These are phyloP conservation scores for Verticillium dahliae DNA, from an alignment of 2,329 filamentous ascomycete genomes.

Conservation along the genomic window DNA sequence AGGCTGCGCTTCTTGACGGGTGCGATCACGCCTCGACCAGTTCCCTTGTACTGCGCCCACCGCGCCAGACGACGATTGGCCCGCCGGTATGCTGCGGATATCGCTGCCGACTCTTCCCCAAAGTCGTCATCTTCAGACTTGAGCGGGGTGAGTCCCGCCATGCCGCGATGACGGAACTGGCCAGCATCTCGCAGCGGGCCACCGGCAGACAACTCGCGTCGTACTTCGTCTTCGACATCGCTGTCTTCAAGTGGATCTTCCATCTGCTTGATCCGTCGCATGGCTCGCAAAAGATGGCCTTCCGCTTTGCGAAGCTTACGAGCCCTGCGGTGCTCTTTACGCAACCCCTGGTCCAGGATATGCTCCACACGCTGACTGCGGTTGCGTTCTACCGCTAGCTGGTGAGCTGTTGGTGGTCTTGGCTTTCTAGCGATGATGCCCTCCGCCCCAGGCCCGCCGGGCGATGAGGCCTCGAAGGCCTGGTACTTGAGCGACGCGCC, in stretches of 20 bases:
- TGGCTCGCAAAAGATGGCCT: conserved; percentile 60
- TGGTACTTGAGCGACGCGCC: conserved; percentile 51
- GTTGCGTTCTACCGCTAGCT: conserved; percentile 74
- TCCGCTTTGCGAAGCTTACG: conserved; percentile 57
- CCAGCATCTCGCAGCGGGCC: conserved; percentile 20
- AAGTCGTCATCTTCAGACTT: conserved; percentile 62
- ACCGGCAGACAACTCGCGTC: conserved; percentile 21
- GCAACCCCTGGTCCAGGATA: conserved; percentile 69
- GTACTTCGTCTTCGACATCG: conserved; percentile 46
- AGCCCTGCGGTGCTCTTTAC: conserved; percentile 57
- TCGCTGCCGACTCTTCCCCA: conserved; percentile 65
- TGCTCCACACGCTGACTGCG: conserved; percentile 75
- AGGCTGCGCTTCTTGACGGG: conserved; percentile 33
- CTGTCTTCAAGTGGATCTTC: conserved; percentile 54
- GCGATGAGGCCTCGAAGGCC: conserved; percentile 48
- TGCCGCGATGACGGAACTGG: conserved; percentile 48
- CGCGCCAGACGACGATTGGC: conserved; percentile 59
- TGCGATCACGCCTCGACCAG: conserved; percentile 38
- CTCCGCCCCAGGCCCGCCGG: conserved; percentile 37
- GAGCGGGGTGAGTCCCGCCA: conserved; percentile 59
- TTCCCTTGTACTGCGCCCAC: conserved; percentile 53
- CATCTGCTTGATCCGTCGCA: conserved; percentile 54
- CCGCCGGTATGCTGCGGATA: conserved; percentile 60
- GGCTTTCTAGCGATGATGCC: conserved; percentile 55
- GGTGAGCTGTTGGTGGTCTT: conserved; percentile 72